Base-by-base conservation (phyloP, 768 basidiomycete genomes). In the Tricholoma bakamatsutake region DNA sequence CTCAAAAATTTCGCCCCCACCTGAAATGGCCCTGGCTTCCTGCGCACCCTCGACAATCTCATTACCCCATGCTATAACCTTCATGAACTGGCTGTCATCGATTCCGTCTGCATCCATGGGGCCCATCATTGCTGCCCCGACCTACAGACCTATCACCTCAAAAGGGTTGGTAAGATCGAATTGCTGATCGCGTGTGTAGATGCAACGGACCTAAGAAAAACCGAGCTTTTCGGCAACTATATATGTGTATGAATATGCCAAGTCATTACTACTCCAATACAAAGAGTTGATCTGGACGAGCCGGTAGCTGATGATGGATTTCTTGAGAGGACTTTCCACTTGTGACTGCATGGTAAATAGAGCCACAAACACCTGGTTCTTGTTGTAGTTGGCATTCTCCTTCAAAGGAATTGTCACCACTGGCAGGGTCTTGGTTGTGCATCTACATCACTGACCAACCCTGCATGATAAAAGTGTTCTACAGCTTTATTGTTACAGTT, bases 101-200 rank as follows among this genome's bases (percentile, higher is more conserved):
- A 28, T 15, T 46, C 45, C 45, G 28, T 28, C 43, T 9, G 43
- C 43, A 5, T 46, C 43, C 27, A 13, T 8, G 13, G 27, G 43
- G 4, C 27, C n/a, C 43, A 28, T 17, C 18, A 9, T 28, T 46
- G 43, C 12, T 24, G 5, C 43, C 43, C 52, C 52, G 43, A 52
- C 34, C 10, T 52, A 52, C 46, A 57, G 50, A 50, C 33, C 50
- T 52, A 57, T 46, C 42, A 57, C 40, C 13, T 57, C 30, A 47
- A 52, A 30, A 57, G 56, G 50, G 51, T 57, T 31, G 10, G 39
- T 12, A 46, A 55, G 46, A 48, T 49, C 34, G 24, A 55, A 55
- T 17, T 52, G 28, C 53, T 57, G 56, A 12, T 45, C 12, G 42
- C n/a, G n/a, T n/a, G n/a, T 21, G 40, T 45, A 58, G 46, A 54